Evolutionary conservation across 2,329 filamentous ascomycete genomes (phyloP), one percentile per base, ranked within the genome.

Genomic region (Claviceps fusiformis): DNA sequence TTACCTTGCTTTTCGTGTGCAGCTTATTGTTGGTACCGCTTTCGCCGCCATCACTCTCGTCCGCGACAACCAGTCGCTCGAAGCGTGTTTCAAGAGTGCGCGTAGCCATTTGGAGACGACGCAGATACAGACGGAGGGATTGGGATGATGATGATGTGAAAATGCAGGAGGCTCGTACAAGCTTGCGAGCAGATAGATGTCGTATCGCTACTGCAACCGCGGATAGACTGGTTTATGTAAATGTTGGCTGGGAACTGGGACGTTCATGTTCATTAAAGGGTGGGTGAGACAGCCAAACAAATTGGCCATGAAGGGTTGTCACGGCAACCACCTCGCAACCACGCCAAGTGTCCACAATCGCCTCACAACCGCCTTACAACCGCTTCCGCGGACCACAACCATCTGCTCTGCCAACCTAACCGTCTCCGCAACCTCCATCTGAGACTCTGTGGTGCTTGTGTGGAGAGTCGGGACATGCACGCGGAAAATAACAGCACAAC

Each of bases 1-100:
- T 56, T 75, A 92, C 90, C 83, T 95, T 95, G 58, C 81, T 71
- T 72, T 95, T 95, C 61, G 81, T 76, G 68, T 87, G 84, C 31
- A 61, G 58, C 59, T 77, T 77, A 24, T 48, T 39, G 33, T 48
- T 39, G 39, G 50, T 49, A 59, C 72, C 74, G 59, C 72, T 74
- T 59, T 81, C 76, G 54, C 73, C 73, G 37, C 75, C 71, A 57
- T 89, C 85, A 66, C 92, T 95, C 71, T 95, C 91, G 66, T 96
- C 91, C 63, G 87, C 86, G 59, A 96, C 88, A 24, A 87, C 86
- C 73, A 96, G 81, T 70, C 85, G 85, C 82, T 95, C 90, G 66
- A 97, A 89, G 64, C 88, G 87, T 71, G 87, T 77, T 73, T 96
- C 92, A 50, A 97, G 77, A 53, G 82, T 83, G 62, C 87, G 82